Percentiles rank a stretch among this genome's conserved stretches.
Conservation (phyloP, 768 basidiomycete species). For the Tulasnella sp. region DNA sequence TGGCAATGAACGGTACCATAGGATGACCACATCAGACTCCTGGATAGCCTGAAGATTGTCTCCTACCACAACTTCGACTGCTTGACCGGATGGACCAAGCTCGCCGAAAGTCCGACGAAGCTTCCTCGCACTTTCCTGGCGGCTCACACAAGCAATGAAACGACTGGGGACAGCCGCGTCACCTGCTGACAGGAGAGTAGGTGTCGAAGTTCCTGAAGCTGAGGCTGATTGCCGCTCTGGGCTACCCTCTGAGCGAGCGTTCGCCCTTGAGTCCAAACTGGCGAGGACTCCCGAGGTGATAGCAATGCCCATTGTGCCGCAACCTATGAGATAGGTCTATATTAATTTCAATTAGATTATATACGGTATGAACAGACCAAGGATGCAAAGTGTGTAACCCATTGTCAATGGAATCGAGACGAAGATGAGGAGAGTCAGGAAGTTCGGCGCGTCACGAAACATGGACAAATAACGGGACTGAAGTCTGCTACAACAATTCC, state of each 20-base stretch:
- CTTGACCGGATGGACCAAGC: conserved; percentile 45
- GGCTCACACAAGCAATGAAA: conserved; percentile 84
- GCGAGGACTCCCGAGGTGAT: conserved; percentile 88
- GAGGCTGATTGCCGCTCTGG: background rate
- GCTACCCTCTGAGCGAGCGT: background rate
- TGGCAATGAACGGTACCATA: conserved; percentile 59
- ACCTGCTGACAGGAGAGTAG: conserved; percentile 41
- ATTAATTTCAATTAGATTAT: conserved; percentile 15
- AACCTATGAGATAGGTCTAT: conserved; percentile 50
- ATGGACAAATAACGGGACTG: conserved; percentile 14
- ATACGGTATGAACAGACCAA: conserved; percentile 50
- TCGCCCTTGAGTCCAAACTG: conserved; percentile 54
- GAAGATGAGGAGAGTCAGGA: background rate
- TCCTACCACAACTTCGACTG: conserved; percentile 66
- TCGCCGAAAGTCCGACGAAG: conserved; percentile 63
- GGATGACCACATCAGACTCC: conserved; percentile 76
- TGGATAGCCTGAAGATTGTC: conserved; percentile 69
- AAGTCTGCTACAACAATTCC: background rate
- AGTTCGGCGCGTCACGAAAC: background rate
- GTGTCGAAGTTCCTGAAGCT: conserved; percentile 63
- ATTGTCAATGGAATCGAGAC: conserved; percentile 42
- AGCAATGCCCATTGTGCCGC: conserved; percentile 98
- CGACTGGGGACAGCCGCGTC: conserved; percentile 71
- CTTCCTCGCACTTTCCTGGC: conserved; percentile 67
- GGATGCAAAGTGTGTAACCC: conserved; percentile 89